A percentile compares a stretch with the other conserved stretches of the same genome.
These are phyloP conservation scores for Potentilla sterilis DNA, from an alignment of 306 rosid species.

Conservation along the genomic window DNA sequence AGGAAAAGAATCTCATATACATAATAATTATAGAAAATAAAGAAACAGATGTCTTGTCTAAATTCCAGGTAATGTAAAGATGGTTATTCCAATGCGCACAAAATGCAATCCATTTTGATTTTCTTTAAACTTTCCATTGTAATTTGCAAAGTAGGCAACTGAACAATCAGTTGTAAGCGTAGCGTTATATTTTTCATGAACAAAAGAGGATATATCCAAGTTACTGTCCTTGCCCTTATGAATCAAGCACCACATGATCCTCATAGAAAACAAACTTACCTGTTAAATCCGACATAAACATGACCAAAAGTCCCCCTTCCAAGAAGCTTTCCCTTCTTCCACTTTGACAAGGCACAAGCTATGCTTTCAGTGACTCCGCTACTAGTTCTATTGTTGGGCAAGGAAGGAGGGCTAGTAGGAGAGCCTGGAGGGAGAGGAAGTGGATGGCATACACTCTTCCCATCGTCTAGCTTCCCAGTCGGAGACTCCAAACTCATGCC, in stretches of 20 bases:
- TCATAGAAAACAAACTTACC: constrained; percentile 40
- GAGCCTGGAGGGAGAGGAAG: constrained; percentile 97
- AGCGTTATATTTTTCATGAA: background rate
- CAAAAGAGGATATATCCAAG: background rate
- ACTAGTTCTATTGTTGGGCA: constrained; percentile 35
- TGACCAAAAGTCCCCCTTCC: constrained; percentile 98
- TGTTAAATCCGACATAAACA: constrained; percentile 86
- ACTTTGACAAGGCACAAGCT: constrained; percentile 44
- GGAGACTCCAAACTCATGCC: constrained; percentile 65
- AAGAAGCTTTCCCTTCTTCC: constrained; percentile 94
- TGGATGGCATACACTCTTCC: constrained; percentile 66
- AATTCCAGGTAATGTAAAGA: background rate
- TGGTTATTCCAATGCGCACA: background rate
- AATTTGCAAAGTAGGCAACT: background rate
- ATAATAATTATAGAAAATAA: background rate
- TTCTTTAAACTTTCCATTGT: background rate
- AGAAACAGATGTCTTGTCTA: background rate
- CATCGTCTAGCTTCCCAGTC: constrained; percentile 72
- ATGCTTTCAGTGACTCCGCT: constrained; percentile 38
- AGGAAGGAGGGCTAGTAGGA: constrained; percentile 81
- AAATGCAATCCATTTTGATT: background rate
- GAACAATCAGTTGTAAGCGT: background rate
- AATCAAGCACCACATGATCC: constrained; percentile 3
- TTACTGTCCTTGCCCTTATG: background rate
- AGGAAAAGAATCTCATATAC: constrained; percentile 30